Evolutionary conservation across 164 flowering plant genomes (phyloP).

Genomic region (Sedum album): DNA sequence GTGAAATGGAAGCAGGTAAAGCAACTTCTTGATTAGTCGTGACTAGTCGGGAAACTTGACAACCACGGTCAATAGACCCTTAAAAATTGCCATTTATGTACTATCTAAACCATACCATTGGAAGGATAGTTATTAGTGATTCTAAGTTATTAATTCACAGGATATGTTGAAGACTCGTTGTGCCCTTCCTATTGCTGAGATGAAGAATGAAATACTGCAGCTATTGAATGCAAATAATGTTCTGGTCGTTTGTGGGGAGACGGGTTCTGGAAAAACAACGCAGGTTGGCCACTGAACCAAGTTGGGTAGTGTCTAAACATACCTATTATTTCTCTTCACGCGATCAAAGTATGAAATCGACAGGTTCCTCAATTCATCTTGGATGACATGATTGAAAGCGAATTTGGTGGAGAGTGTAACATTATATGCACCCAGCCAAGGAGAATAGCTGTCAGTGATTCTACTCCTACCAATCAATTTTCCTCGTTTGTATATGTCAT

Average conservation of each 20-base stretch:
- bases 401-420: slow-evolving; percentile 67
- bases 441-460: slow-evolving; percentile 73
- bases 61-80: no score
- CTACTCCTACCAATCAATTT: neutral
- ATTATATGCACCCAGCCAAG: slow-evolving; percentile 95
- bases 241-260: slow-evolving; percentile 86
- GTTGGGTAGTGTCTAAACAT: neutral
- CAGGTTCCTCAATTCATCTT: slow-evolving; percentile 91
- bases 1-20: no score
- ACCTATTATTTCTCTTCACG: neutral
- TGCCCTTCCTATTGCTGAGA: slow-evolving; percentile 66
- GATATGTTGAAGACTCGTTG: slow-evolving; percentile 64
- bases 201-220: slow-evolving; percentile 48
- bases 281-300: slow-evolving; percentile 40
- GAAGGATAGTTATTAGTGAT: neutral
- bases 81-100: neutral
- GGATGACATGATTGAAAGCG: slow-evolving; percentile 86
- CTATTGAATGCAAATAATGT: slow-evolving; percentile 61
- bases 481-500: neutral
- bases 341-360: slow-evolving; percentile 13
- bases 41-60: no score
- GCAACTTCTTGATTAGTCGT: no score
- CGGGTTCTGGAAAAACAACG: slow-evolving; percentile 96
- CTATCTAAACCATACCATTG: neutral
- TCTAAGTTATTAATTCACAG: slow-evolving; percentile 21